Evolutionary conservation across 805 yeast species (phyloP), one percentile per base, ranked within the genome.

Genomic region (Blastobotrys americana): DNA sequence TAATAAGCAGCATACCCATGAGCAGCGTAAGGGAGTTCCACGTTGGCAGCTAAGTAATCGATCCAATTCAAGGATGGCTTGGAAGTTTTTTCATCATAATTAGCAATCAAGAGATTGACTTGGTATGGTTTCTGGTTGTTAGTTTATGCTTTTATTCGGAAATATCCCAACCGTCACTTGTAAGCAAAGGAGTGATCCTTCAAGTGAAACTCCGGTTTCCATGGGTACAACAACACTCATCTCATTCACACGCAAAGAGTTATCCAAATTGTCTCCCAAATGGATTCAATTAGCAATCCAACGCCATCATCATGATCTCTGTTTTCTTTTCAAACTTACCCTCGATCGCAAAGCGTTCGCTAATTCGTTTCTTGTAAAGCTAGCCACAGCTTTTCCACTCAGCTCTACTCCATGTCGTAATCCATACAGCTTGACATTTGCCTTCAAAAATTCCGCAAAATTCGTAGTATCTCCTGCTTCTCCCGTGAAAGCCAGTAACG

Each of bases 1-100:
- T 93, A 93, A 66, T 90, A 93, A 1, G 94, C 95, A n/a, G 97
- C 95, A 60, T 93, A 93, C 9, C 98, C 98, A 63, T 93, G 98
- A 1, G 97, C 97, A 15, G 94, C 96, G 61, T 93, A 93, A 13
- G 98, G 97, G 47, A 93, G 72, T 49, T 82, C 86, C 13, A 82
- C 95, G 53, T 82, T 78, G 2, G 98, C 85, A 5, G 98, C 98
- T 53, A 93, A 69, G 64, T 93, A 93, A 63, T 93, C 98, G 54
- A 93, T 84, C 82, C 90, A 87, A 59, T 84, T 81, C 57, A 93
- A 72, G 42, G 76, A 69, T 34, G 97, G 87, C 48, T 68, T 70
- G 34, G 71, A 64, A 5, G 70, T 71, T 51, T 73, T 75, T 13
- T 67, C 64, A 57, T 87, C 90, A 61, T 72, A 80, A 8, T 97